Evolutionary conservation across 345 rosid genomes (phyloP).

Genomic region (Moricandia moricandioides): DNA sequence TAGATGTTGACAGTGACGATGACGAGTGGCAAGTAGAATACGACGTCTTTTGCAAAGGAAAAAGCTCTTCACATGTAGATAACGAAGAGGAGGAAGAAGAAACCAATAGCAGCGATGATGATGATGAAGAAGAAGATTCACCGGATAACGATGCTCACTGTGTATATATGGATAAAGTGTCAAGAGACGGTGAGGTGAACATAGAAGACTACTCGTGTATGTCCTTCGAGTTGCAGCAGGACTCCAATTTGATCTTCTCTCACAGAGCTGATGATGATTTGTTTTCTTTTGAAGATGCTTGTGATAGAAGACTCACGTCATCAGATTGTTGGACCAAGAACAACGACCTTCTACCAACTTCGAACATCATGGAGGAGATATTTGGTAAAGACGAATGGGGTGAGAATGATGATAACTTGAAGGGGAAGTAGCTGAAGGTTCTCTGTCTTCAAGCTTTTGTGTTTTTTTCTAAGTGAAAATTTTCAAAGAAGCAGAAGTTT

Average conservation of each 20-base stretch:
- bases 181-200: slow-evolving; percentile 21
- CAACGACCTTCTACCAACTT: slow-evolving; percentile 59
- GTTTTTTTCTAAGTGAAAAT: background rate
- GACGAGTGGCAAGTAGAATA: slow-evolving; percentile 66
- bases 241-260: slow-evolving; percentile 33
- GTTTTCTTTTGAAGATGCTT: slow-evolving; percentile 38
- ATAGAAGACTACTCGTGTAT: slow-evolving; percentile 49
- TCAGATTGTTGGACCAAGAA: slow-evolving; percentile 40
- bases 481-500: slow-evolving; percentile 3
- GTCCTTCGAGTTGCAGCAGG: slow-evolving; percentile 55
- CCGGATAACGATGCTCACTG: background rate
- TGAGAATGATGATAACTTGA: slow-evolving; percentile 4
- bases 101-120: slow-evolving; percentile 30
- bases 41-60: slow-evolving; percentile 16
- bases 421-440: slow-evolving; percentile 22
- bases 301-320: slow-evolving; percentile 35
- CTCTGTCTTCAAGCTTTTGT: background rate
- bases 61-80: slow-evolving; percentile 38
- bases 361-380: slow-evolving; percentile 70
- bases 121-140: slow-evolving; percentile 9
- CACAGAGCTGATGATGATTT: slow-evolving; percentile 36
- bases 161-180: slow-evolving; percentile 24
- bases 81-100: slow-evolving; percentile 34
- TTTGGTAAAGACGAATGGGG: slow-evolving; percentile 41
- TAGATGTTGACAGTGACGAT: slow-evolving; percentile 65